Percentiles rank a stretch among this genome's conserved stretches.
phyloP scores from a whole-genome alignment of 23 red algal genomes.

The Gracilaria gracilis region DNA sequence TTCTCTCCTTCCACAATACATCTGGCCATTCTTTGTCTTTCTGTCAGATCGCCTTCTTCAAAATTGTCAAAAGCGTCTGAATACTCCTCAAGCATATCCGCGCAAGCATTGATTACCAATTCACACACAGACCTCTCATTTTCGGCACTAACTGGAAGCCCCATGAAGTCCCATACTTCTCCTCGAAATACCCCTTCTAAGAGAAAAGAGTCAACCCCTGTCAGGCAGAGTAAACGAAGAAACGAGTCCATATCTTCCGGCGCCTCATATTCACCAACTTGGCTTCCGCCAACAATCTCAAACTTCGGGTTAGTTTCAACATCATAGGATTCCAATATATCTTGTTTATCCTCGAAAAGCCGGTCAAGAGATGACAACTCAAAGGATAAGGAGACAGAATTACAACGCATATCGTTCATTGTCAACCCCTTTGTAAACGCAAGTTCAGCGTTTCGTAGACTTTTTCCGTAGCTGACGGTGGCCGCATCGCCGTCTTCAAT shows the following conservation, averaged over 20 bases:
- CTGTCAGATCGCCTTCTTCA: neutral
- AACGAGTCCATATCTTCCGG: constrained; percentile 79
- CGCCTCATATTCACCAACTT: constrained; percentile 29
- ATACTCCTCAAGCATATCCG: constrained; percentile 76
- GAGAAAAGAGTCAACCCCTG: constrained; percentile 79
- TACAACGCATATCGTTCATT: neutral
- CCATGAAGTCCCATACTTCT: constrained; percentile 86
- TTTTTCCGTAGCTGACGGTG: constrained; percentile 8
- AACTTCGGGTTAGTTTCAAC: constrained; percentile 40
- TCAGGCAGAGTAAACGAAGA: constrained; percentile 84
- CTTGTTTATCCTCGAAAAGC: constrained; percentile 92
- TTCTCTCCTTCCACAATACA: constrained; percentile 66
- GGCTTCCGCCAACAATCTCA: constrained; percentile 45
- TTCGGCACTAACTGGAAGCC: constrained; percentile 75
- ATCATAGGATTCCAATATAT: constrained; percentile 71
- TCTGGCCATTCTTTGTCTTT: constrained; percentile 53
- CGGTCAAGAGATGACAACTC: constrained; percentile 71
- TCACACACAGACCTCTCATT: constrained; percentile 92
- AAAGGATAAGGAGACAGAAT: constrained; percentile 69
- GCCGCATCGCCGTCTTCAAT: neutral
- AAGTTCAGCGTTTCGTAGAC: constrained; percentile 43
- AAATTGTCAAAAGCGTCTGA: neutral
- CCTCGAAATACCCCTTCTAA: constrained; percentile 92
- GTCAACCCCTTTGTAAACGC: constrained; percentile 13
- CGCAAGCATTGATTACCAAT: constrained; percentile 74